Conservation (phyloP, 2,329 filamentous ascomycete species). For the Clarireedia monteithiana region DNA sequence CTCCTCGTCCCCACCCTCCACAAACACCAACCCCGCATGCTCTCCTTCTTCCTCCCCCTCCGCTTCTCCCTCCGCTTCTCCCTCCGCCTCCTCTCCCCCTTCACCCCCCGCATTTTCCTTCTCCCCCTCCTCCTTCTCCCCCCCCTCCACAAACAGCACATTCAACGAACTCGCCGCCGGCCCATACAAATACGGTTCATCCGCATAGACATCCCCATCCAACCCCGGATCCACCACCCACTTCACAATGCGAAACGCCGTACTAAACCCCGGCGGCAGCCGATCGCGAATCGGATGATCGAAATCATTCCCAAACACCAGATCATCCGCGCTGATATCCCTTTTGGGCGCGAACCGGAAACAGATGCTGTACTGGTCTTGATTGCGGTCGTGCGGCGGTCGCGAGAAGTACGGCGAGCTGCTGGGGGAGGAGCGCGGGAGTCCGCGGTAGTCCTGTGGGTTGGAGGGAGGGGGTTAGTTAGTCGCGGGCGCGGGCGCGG, state of each 20-base stretch:
- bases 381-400: conserved; percentile 54
- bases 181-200: conserved; percentile 80
- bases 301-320: conserved; percentile 95
- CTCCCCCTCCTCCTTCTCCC: conserved; percentile 29
- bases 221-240: conserved; percentile 89
- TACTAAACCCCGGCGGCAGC: conserved; percentile 77
- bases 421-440: conserved; percentile 60
- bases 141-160: conserved; percentile 51
- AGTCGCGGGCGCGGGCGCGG: background rate
- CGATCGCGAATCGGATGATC: conserved; percentile 81
- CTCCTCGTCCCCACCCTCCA: conserved; percentile 34
- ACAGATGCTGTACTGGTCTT: conserved; percentile 79
- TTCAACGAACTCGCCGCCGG: conserved; percentile 77
- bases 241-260: conserved; percentile 76
- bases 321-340: conserved; percentile 37
- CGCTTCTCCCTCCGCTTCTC: conserved; percentile 36
- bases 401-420: conserved; percentile 72
- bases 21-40: conserved; percentile 26
- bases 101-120: background rate
- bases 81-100: conserved; percentile 36
- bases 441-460: conserved; percentile 48
- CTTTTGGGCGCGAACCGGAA: conserved; percentile 69
- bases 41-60: conserved; percentile 35
- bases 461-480: background rate
- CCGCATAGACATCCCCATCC: conserved; percentile 83